Evolutionary conservation across 768 basidiomycete genomes (phyloP).

Genomic region (Serendipita sp.): DNA sequence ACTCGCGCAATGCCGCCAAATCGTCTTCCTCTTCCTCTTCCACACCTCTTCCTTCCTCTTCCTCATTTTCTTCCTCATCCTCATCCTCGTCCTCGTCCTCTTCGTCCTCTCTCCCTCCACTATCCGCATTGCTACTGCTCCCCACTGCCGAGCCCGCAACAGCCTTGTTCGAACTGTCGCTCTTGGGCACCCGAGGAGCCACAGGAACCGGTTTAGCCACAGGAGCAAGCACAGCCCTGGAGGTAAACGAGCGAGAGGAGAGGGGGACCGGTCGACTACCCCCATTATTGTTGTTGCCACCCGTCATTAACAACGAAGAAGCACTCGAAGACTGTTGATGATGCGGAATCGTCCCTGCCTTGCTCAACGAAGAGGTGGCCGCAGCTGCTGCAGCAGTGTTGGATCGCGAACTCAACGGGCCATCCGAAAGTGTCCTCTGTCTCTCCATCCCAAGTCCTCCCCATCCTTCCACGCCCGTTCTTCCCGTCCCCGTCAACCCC

Average conservation of each 20-base stretch:
- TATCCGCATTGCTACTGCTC: neutral
- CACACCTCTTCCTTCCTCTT: neutral
- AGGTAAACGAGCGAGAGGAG: neutral
- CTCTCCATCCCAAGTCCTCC: neutral
- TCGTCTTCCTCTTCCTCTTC: neutral
- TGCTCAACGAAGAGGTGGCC: neutral
- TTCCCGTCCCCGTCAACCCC: neutral
- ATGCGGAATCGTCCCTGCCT: no score
- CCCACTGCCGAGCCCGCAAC: neutral
- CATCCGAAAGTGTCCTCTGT: neutral
- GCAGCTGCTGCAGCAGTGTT: neutral
- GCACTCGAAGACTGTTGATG: no score
- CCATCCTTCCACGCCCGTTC: neutral
- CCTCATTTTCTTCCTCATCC: neutral
- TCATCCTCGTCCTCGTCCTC: neutral
- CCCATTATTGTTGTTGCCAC: neutral
- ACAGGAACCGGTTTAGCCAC: neutral
- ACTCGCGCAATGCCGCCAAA: no score
- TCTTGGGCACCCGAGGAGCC: neutral
- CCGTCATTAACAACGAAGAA: no score
- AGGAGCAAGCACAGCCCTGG: neutral
- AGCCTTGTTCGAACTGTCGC: neutral
- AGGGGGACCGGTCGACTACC: neutral
- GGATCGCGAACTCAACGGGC: neutral
- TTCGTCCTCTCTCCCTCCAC: neutral